A percentile compares a stretch with the other conserved stretches of the same genome.
Evolutionary conservation across 2,329 filamentous ascomycete genomes (phyloP).

Genomic region (Grosmannia serpens): DNA sequence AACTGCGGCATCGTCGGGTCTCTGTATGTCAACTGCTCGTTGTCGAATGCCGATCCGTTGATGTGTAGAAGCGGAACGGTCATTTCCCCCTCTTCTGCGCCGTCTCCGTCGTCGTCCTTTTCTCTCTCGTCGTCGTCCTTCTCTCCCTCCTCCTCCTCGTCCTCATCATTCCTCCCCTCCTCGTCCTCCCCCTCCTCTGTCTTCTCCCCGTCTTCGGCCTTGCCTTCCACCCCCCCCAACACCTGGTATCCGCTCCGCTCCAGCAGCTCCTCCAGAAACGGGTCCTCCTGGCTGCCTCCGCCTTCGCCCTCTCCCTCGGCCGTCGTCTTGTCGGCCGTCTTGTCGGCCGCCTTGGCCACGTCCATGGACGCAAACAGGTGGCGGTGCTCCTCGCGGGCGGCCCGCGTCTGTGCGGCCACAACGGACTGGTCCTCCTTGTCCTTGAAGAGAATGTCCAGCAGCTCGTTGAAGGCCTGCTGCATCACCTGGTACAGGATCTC

Average conservation of each 20-base stretch:
- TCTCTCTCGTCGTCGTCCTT: slow-evolving; percentile 6
- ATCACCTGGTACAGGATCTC: slow-evolving; percentile 87
- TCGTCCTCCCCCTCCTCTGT: neutral
- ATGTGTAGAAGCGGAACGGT: neutral
- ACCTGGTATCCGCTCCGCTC: slow-evolving; percentile 29
- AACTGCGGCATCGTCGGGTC: slow-evolving; percentile 62
- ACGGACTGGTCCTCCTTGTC: slow-evolving; percentile 66
- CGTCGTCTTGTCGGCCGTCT: neutral
- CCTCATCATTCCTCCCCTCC: neutral
- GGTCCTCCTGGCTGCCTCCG: slow-evolving; percentile 11
- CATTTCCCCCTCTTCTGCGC: no score
- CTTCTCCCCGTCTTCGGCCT: neutral
- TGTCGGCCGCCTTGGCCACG: slow-evolving; percentile 15
- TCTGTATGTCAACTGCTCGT: slow-evolving; percentile 16
- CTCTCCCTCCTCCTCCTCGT: neutral
- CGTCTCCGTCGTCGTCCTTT: neutral
- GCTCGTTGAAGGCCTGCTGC: slow-evolving; percentile 85
- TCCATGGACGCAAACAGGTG: slow-evolving; percentile 33
- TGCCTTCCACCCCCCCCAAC: neutral
- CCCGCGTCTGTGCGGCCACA: slow-evolving; percentile 50
- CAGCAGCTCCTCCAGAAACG: slow-evolving; percentile 29
- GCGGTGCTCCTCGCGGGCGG: slow-evolving; percentile 45
- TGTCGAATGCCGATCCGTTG: neutral
- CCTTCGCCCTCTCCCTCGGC: slow-evolving; percentile 2
- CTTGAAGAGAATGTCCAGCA: slow-evolving; percentile 79